Evolutionary conservation across 2,329 filamentous ascomycete species (phyloP).

Genomic region (Metarhizium anisopliae): DNA sequence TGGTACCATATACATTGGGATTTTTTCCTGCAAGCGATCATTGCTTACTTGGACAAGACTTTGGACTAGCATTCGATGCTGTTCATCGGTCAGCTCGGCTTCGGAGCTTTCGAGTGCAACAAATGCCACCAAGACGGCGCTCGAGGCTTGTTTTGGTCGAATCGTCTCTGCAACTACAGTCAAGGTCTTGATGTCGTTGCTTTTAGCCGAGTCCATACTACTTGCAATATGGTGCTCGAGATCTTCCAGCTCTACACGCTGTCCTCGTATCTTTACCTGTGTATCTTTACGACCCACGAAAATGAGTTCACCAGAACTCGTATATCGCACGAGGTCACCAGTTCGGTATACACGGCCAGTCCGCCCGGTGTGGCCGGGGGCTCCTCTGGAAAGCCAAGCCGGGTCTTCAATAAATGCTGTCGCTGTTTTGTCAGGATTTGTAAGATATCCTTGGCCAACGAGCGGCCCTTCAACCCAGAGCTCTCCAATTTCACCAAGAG

Average conservation of each 20-base stretch:
- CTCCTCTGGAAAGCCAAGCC: constrained; percentile 19
- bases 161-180: constrained; percentile 8
- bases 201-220: background rate
- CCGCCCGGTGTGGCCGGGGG: constrained; percentile 16
- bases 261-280: constrained; percentile 43
- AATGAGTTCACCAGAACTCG: constrained; percentile 19
- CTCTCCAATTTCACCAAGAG: constrained; percentile 21
- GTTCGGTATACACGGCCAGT: constrained; percentile 21
- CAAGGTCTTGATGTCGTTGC: background rate
- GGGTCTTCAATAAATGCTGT: constrained; percentile 35
- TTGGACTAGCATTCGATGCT: constrained; percentile 4
- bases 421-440: constrained; percentile 33
- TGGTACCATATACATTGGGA: constrained; percentile 11
- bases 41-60: background rate
- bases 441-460: constrained; percentile 38
- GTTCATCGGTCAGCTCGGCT: background rate
- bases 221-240: constrained; percentile 10
- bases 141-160: constrained; percentile 3
- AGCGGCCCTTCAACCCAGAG: constrained; percentile 30
- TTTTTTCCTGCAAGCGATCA: background rate
- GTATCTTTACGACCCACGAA: constrained; percentile 6
- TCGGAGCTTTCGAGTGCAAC: background rate
- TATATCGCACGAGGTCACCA: constrained; percentile 21
- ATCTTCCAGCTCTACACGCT: constrained; percentile 32
- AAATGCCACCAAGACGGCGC: constrained; percentile 8